These are phyloP conservation scores for Fusarium chaquense DNA, from an alignment of 2,329 filamentous ascomycete genomes.

Conservation along the genomic window DNA sequence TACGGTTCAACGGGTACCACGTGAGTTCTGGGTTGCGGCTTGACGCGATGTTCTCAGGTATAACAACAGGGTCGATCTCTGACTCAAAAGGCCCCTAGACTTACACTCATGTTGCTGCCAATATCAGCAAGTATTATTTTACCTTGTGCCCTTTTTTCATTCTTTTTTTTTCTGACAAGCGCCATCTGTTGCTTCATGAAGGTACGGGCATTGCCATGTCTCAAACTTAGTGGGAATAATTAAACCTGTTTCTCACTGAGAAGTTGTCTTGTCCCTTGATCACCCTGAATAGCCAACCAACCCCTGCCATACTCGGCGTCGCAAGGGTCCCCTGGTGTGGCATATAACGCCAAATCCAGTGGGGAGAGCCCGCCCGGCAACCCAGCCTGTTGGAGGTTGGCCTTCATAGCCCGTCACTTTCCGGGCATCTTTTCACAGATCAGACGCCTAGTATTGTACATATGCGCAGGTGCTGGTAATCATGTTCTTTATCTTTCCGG, in stretches of 20 bases:
- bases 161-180: not conserved
- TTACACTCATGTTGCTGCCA: not conserved
- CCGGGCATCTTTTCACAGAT: conserved; percentile 7
- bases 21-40: conserved; percentile 32
- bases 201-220: not conserved
- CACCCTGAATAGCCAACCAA: conserved; percentile 10
- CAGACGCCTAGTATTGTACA: not conserved
- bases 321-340: conserved; percentile 35
- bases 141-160: not conserved
- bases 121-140: not conserved
- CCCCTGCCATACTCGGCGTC: conserved; percentile 18
- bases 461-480: not conserved
- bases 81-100: not conserved
- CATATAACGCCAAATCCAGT: conserved; percentile 25
- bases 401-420: conserved; percentile 31
- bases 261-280: conserved; percentile 19
- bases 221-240: conserved; percentile 2
- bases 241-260: conserved; percentile 29
- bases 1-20: conserved; percentile 37
- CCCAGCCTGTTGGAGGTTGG: conserved; percentile 43
- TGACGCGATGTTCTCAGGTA: conserved; percentile 22
- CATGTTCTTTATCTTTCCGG: not conserved
- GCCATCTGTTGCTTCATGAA: not conserved
- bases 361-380: conserved; percentile 33
- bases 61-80: conserved; percentile 4